Evolutionary conservation across 306 rosid species (phyloP).

Genomic region (Dryas alaskensis): DNA sequence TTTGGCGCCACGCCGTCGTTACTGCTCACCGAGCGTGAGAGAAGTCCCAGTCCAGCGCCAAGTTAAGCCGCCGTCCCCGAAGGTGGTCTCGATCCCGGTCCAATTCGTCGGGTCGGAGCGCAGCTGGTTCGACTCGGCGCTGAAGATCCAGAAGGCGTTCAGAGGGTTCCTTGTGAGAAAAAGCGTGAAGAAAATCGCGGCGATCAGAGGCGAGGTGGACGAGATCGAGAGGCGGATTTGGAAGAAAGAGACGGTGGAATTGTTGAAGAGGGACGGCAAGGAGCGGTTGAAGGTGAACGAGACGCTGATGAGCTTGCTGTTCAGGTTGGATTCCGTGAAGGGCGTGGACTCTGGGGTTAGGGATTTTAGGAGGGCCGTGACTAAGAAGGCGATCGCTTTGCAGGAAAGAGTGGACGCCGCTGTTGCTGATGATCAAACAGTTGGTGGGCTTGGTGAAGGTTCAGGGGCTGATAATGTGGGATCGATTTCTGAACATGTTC

Average conservation of each 20-base stretch:
- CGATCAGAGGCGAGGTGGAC: conserved; percentile 40
- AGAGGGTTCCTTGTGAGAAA: conserved; percentile 64
- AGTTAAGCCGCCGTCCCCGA: conserved; percentile 24
- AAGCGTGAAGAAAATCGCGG: conserved; percentile 49
- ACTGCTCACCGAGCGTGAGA: conserved; percentile 7
- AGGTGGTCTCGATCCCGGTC: conserved; percentile 61
- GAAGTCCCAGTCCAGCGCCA: conserved; percentile 14
- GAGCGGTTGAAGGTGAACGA: conserved; percentile 59
- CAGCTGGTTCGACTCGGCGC: conserved; percentile 30
- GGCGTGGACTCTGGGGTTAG: conserved; percentile 53
- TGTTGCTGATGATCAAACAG: not conserved
- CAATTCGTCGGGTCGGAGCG: conserved; percentile 40
- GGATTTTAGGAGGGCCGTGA: conserved; percentile 49
- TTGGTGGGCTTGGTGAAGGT: not conserved
- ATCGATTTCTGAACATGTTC: conserved; percentile 8
- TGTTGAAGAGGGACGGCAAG: conserved; percentile 37
- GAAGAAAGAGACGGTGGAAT: conserved; percentile 23
- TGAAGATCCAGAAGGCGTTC: conserved; percentile 55
- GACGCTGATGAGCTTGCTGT: conserved; percentile 62
- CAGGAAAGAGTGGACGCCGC: conserved; percentile 59
- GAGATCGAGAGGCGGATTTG: conserved; percentile 36
- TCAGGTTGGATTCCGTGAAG: conserved; percentile 58
- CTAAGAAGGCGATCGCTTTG: conserved; percentile 56
- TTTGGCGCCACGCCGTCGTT: conserved; percentile 1
- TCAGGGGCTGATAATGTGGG: not conserved